phyloP scores from a whole-genome alignment of 805 yeast species.

The Candida quercuum region DNA sequence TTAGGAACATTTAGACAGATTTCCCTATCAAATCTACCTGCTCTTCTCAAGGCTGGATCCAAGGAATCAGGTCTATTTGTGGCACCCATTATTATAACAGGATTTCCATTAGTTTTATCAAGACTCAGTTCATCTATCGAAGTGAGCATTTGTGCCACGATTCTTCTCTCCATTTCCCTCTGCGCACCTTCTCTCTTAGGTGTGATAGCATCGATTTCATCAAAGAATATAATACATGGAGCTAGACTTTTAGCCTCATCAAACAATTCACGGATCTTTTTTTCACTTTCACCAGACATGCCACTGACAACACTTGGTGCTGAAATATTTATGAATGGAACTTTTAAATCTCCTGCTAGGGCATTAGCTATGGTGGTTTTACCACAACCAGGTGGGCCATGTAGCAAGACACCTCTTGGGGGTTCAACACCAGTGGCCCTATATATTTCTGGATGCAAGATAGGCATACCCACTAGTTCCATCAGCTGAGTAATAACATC shows the following conservation, averaged over 20 bases:
- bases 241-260: constrained; percentile 89
- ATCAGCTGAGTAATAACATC: constrained; percentile 77
- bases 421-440: constrained; percentile 87
- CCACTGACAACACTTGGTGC: constrained; percentile 98
- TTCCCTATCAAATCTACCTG: constrained; percentile 95
- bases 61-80: constrained; percentile 94
- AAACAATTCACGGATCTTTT: constrained; percentile 85
- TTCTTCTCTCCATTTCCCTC: constrained; percentile 95
- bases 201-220: constrained; percentile 96
- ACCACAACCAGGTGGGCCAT: constrained; percentile 99
- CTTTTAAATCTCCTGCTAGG: constrained; percentile 88
- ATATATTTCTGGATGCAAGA: constrained; percentile 90
- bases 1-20: constrained; percentile 93
- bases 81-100: constrained; percentile 93
- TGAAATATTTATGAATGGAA: constrained; percentile 84
- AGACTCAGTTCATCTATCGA: constrained; percentile 89
- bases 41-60: constrained; percentile 92
- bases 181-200: constrained; percentile 98
- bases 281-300: constrained; percentile 98
- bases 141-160: constrained; percentile 91
- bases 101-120: constrained; percentile 86
- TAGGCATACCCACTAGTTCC: constrained; percentile 90
- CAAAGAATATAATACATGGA: constrained; percentile 89
- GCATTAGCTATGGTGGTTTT: constrained; percentile 96
- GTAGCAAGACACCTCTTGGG: constrained; percentile 87